Evolutionary conservation across 176 grass and related monocot species (phyloP).

Genomic region (Bonia amplexicaulis): DNA sequence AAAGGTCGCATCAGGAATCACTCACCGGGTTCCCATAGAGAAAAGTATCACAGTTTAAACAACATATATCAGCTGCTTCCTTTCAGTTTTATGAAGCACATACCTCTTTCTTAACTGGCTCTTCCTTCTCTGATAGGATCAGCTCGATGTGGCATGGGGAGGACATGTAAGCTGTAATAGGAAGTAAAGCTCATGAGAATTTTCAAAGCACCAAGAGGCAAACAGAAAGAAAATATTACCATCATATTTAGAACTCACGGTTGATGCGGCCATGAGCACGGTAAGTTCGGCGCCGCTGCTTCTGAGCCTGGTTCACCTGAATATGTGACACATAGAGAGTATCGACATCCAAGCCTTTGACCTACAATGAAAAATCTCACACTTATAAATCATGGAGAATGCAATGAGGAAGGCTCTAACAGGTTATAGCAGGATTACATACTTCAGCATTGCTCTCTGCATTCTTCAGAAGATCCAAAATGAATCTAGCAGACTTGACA

Average conservation of each 20-base stretch:
- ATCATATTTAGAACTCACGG: constrained; percentile 28
- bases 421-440: background rate
- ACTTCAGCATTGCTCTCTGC: constrained; percentile 83
- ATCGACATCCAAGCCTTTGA: constrained; percentile 77
- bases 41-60: background rate
- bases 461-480: constrained; percentile 78
- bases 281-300: constrained; percentile 60
- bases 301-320: constrained; percentile 78
- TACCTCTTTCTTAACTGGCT: constrained; percentile 74
- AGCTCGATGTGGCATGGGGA: constrained; percentile 78
- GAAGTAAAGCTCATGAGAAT: background rate
- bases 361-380: background rate
- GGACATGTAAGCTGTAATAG: constrained; percentile 71
- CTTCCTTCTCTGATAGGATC: constrained; percentile 78
- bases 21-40: background rate
- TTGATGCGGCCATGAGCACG: constrained; percentile 75
- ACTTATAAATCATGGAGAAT: background rate
- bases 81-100: background rate
- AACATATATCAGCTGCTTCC: too few species aligned
- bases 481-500: constrained; percentile 67
- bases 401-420: background rate
- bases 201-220: background rate
- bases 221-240: background rate
- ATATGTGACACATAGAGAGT: constrained; percentile 68
- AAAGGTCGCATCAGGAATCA: background rate